phyloP scores from a whole-genome alignment of 2,329 filamentous ascomycete genomes.

The Talaromyces sp. region DNA sequence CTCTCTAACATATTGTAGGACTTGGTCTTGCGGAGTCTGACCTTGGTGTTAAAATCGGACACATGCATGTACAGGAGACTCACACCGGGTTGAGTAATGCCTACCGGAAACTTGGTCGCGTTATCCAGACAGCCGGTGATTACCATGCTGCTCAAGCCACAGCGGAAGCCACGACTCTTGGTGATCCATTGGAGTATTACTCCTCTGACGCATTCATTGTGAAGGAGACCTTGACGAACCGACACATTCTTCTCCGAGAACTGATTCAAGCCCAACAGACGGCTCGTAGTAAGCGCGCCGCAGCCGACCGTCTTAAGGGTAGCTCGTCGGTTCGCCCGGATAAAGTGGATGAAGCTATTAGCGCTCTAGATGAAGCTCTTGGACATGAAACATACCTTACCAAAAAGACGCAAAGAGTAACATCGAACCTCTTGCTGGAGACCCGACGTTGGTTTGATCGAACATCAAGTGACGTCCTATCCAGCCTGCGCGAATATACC shows the following conservation, averaged over 20 bases:
- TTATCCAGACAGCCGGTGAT: slow-evolving; percentile 89
- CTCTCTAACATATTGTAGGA: slow-evolving; percentile 50
- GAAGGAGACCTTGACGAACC: slow-evolving; percentile 96
- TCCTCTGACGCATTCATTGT: slow-evolving; percentile 95
- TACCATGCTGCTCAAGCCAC: slow-evolving; percentile 96
- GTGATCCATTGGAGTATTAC: slow-evolving; percentile 91
- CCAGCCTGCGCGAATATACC: slow-evolving; percentile 85
- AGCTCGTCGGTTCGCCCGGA: slow-evolving; percentile 84
- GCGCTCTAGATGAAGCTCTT: slow-evolving; percentile 80
- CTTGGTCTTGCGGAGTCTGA: slow-evolving; percentile 89
- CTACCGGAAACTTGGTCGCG: slow-evolving; percentile 90
- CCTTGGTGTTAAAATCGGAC: slow-evolving; percentile 82
- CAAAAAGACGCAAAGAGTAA: slow-evolving; percentile 84
- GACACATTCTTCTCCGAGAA: slow-evolving; percentile 92
- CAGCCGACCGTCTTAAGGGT: slow-evolving; percentile 83
- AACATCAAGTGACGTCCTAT: slow-evolving; percentile 77
- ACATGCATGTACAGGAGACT: slow-evolving; percentile 84
- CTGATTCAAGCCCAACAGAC: slow-evolving; percentile 85
- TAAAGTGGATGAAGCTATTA: slow-evolving; percentile 97
- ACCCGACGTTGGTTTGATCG: slow-evolving; percentile 86
- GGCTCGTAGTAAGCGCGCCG: slow-evolving; percentile 75
- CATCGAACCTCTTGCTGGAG: slow-evolving; percentile 81
- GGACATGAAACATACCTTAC: slow-evolving; percentile 75
- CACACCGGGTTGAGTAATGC: slow-evolving; percentile 84
- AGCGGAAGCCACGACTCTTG: slow-evolving; percentile 89